Base-by-base conservation (phyloP, 768 basidiomycete genomes). In the Tulasnella sp. region DNA sequence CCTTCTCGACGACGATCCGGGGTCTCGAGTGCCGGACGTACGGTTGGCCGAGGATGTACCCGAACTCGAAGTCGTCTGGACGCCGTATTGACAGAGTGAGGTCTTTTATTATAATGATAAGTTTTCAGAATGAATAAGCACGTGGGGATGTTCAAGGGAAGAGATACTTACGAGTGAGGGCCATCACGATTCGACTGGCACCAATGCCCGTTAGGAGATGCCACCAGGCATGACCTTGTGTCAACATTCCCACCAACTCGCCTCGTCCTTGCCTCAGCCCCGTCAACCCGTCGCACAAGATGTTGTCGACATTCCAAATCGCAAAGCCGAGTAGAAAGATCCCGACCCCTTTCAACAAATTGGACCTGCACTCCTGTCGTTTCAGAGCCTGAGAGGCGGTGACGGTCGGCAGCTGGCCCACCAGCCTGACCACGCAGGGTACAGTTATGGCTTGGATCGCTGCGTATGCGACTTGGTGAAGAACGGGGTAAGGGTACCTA, bases 261-360 rank as follows among this genome's bases (percentile, higher is more conserved):
- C 73, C 69, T 19, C 59, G 35, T 19, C 36, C 52, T 35, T 59
- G 32, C 41, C 75, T 73, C 32, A 69, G 59, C 22, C 35, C 37
- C 32, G 75, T 75, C 68, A 75, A 26, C 4, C 41, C 42, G n/a
- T 74, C 72, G 70, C 80, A 81, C 62, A 80, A 80, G 39, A 80
- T 69, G 71, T 81, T 81, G 69, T 81, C 80, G 16, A 80, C 47
- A 70, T 81, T 81, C 80, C 80, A 81, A 35, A 80, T 75, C 1
- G 71, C 75, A 69, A 81, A 81, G 0, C 79, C 80, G 0, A 75
- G n/a, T 3, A 76, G 73, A 68, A 80, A 81, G 2, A 74, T 77
- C 4, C 71, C 71, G 7, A 77, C 64, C 17, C 80, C 80, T 19
- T 22, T 71, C 2, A 66, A 52, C 29, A 79, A 72, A 12, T 76